Evolutionary conservation across 2,329 filamentous ascomycete species (phyloP), one percentile per base, ranked within the genome.

Genomic region (Verticillium longisporum): DNA sequence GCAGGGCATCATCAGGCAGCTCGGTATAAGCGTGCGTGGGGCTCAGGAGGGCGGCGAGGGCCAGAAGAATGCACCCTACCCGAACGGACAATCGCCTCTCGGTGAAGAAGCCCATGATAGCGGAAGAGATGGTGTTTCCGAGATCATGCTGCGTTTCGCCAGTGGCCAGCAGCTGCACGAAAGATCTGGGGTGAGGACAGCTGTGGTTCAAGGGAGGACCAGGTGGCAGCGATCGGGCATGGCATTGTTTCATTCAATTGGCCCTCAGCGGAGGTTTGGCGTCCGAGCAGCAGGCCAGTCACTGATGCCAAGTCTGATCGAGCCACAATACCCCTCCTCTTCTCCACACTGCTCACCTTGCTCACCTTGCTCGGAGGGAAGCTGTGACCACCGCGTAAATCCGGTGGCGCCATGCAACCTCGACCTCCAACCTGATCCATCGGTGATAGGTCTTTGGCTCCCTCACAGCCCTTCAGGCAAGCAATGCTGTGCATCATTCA

Each of bases 1-100:
- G 83, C 54, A 98, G 81, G 37, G 89, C 88, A 61, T 85, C 83
- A 75, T 97, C 90, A 38, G 91, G 91, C 61, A 98, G 80, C 55
- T 77, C 74, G 61, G 75, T 75, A 68, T 83, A 80, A 56, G 74
- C 76, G 55, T 69, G 66, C 37, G 72, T 72, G 26, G 70, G 66
- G 53, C 63, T 66, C 13, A 57, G 18, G 6, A 57, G 34, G 55
- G 34, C 34, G 33, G 55, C 34, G 5, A 57, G 13, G 55, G 55
- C 55, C 55, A 57, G 26, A 34, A 57, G 18, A 34, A 57, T 5
- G 55, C 34, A 36, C 6, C 56, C 56, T 31, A 57, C 36, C 26
- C 54, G 54, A n/a, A 55, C 6, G 54, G 54, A 33, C 54, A 55
- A 26, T 15, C 54, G 54, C 11, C 26, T 34, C 13, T 55, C 32